phyloP scores from a whole-genome alignment of 2,329 filamentous ascomycete genomes.

The Epichloe amarillans region DNA sequence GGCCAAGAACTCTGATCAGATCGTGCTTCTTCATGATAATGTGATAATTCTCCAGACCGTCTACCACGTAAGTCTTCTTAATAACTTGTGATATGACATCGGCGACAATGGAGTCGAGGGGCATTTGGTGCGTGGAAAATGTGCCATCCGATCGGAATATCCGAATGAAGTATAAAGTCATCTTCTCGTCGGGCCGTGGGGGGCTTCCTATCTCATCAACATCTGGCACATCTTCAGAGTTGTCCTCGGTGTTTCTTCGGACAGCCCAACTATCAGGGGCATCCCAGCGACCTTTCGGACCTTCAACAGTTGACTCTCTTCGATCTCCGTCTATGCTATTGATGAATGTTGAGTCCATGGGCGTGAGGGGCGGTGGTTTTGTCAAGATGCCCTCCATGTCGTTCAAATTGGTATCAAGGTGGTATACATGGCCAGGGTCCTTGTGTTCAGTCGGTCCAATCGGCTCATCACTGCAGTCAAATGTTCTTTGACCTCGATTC shows the following conservation, averaged over 20 bases:
- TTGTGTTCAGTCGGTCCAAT: slow-evolving; percentile 47
- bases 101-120: slow-evolving; percentile 68
- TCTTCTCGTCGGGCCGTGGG: slow-evolving; percentile 60
- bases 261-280: slow-evolving; percentile 96
- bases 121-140: slow-evolving; percentile 81
- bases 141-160: slow-evolving; percentile 91
- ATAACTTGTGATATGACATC: slow-evolving; percentile 85
- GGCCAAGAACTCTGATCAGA: slow-evolving; percentile 65
- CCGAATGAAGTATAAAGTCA: slow-evolving; percentile 75
- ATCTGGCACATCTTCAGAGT: slow-evolving; percentile 41
- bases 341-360: slow-evolving; percentile 46
- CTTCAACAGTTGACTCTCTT: slow-evolving; percentile 19
- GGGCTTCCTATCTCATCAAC: slow-evolving; percentile 55
- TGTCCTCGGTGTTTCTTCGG: slow-evolving; percentile 56
- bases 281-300: slow-evolving; percentile 59
- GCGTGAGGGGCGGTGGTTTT: slow-evolving; percentile 55
- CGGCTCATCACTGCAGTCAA: slow-evolving; percentile 43
- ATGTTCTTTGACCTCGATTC: slow-evolving; percentile 29
- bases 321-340: slow-evolving; percentile 31
- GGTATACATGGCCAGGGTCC: slow-evolving; percentile 51
- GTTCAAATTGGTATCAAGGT: slow-evolving; percentile 74
- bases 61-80: slow-evolving; percentile 86
- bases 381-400: slow-evolving; percentile 88
- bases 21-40: slow-evolving; percentile 93
- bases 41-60: slow-evolving; percentile 86